Base-by-base conservation (phyloP, 805 yeast species). In the Candida berthetii region DNA sequence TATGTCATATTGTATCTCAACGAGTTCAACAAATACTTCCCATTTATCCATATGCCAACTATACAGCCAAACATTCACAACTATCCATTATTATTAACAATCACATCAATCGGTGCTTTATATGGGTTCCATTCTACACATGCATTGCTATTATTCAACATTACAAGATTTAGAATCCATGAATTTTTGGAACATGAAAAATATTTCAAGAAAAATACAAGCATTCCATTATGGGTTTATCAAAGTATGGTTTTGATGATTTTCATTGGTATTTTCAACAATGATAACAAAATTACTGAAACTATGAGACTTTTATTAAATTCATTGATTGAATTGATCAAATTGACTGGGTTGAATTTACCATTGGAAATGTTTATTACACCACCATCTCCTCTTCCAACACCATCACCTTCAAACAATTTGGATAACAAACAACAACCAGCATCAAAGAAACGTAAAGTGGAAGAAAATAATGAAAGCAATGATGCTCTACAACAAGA, bases 81-180 rank as follows among this genome's bases (percentile, higher is more conserved):
- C 66, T 68, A 74, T 40, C 90, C 96, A 2, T 68, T 90, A 36
- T 58, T 87, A 6, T 65, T 89, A 41, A 78, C 95, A 3, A 84
- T 89, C 76, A 84, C 93, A 1, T 82, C 96, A 14, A 77, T 90
- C 43, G 98, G 98, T 35, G 96, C 96, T 0, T 69, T 90, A 18
- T 87, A 85, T 54, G 78, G 87, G 0, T 87, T 84, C 62, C 89
- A 85, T 53, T 84, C 88, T 27, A 65, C 81, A 31, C 85, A 85
- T 55, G 85, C 96, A 0, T 70, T 82, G 51, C 66, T 84, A 9
- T 61, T 85, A 43, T 83, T 82, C 58, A 82, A 82, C 54, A 72
- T 85, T 44, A 72, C 86, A 15, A 75, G 85, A 54, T 75, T 67
- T 42, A 76, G 82, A 48, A 76, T 84, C 42, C 87, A 83, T 54